A percentile compares a stretch with the other conserved stretches of the same genome.
These are phyloP conservation scores for Suhomyces maxii DNA, from an alignment of 1,139 yeast genomes.

Conservation along the genomic window DNA sequence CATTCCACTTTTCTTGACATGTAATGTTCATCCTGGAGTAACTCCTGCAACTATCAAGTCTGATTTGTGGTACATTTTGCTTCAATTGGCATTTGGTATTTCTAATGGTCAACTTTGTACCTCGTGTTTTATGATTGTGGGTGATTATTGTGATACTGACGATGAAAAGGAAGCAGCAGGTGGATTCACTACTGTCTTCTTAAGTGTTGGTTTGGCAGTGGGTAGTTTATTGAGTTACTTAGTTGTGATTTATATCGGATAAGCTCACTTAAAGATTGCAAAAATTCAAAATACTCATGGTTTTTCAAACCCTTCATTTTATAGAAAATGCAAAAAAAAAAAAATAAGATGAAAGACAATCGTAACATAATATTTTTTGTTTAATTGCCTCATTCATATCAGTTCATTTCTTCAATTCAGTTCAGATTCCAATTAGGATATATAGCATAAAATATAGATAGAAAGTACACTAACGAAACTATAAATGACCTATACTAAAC, in stretches of 20 bases:
- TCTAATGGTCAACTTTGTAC: slow-evolving; percentile 87
- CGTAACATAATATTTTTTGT: not conserved
- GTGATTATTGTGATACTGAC: slow-evolving; percentile 51
- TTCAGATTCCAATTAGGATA: no score
- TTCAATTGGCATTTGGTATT: slow-evolving; percentile 79
- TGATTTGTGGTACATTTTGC: slow-evolving; percentile 63
- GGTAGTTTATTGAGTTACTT: slow-evolving; percentile 78
- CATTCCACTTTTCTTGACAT: slow-evolving; percentile 66
- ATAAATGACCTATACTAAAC: no score
- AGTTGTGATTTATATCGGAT: slow-evolving; percentile 44
- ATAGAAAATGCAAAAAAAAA: no score
- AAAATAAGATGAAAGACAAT: not conserved
- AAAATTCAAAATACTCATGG: not conserved
- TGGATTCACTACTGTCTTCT: slow-evolving; percentile 78
- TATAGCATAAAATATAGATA: no score
- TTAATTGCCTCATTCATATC: not conserved
- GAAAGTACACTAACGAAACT: no score
- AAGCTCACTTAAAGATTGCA: not conserved
- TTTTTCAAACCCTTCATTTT: not conserved
- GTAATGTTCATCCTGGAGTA: slow-evolving; percentile 52
- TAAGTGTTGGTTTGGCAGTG: slow-evolving; percentile 70
- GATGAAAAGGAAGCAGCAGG: slow-evolving; percentile 90
- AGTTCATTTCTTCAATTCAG: no score
- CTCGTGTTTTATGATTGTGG: slow-evolving; percentile 78
- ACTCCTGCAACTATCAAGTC: slow-evolving; percentile 43